These are phyloP conservation scores for Boletus rubroflammeus DNA, from an alignment of 768 basidiomycete species.

Conservation along the genomic window DNA sequence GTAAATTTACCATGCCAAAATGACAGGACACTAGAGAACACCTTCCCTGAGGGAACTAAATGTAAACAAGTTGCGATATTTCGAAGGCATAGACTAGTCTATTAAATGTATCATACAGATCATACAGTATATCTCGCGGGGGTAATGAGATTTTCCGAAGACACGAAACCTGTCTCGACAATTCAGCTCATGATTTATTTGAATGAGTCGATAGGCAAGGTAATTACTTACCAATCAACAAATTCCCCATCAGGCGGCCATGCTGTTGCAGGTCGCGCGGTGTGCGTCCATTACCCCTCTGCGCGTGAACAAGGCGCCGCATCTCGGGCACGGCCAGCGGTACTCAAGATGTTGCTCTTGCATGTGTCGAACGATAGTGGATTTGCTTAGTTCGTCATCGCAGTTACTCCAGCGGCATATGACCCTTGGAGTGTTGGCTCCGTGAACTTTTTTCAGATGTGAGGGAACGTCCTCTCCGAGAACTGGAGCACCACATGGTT, in stretches of 20 bases:
- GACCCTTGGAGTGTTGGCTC: not conserved
- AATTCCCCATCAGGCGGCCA: not conserved
- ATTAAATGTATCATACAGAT: not conserved
- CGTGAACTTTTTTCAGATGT: conserved; percentile 16
- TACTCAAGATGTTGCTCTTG: conserved; percentile 23
- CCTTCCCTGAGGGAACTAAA: not conserved
- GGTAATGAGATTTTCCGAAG: not conserved
- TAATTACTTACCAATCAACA: conserved; percentile 2
- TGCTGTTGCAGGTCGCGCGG: conserved; percentile 3
- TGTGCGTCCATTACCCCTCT: conserved; percentile 18
- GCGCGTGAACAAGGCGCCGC: conserved; percentile 18
- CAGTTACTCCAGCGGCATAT: conserved; percentile 20
- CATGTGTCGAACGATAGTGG: conserved; percentile 20
- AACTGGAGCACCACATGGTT: conserved; percentile 6
- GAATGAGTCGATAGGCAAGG: not conserved
- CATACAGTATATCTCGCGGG: not conserved
- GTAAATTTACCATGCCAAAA: too few species aligned
- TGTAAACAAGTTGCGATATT: not conserved
- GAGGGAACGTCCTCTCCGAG: conserved; percentile 13
- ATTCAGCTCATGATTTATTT: not conserved
- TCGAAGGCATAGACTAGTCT: not conserved
- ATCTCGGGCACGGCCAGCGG: conserved; percentile 23
- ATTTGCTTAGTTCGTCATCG: conserved; percentile 9
- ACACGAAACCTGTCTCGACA: not conserved
- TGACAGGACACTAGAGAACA: not conserved